These are phyloP conservation scores for Acanthamoeba royreba DNA, from an alignment of 208 protist genomes.

Conservation along the genomic window DNA sequence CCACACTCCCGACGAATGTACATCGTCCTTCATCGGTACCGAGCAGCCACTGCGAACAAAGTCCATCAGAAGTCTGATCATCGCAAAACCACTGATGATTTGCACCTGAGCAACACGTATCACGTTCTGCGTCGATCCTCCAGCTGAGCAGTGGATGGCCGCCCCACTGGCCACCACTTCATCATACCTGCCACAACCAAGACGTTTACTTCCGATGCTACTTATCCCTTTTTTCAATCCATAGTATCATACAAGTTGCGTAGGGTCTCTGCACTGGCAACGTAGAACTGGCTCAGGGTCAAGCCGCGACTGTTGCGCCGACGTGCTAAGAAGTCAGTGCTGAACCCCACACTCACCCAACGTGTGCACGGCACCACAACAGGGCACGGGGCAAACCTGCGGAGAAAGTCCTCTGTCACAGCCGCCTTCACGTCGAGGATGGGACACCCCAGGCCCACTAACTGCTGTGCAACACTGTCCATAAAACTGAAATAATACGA, in stretches of 20 bases:
- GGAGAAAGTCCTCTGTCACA: neutral
- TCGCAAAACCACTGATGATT: too few species aligned
- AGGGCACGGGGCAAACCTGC: neutral
- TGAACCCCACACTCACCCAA: too few species aligned
- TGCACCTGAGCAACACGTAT: neutral
- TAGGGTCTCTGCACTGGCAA: neutral
- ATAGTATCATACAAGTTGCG: neutral
- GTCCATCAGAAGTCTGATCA: too few species aligned
- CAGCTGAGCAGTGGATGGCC: neutral
- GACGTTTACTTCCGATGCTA: too few species aligned
- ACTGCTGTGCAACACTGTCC: neutral
- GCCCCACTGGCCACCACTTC: neutral
- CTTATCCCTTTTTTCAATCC: too few species aligned
- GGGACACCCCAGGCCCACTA: neutral
- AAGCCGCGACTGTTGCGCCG: neutral
- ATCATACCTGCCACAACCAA: neutral
- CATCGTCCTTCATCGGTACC: neutral
- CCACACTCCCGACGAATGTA: neutral
- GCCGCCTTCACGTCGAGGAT: neutral
- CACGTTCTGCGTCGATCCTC: neutral
- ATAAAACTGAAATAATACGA: too few species aligned
- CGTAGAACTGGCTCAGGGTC: neutral
- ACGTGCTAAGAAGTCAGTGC: neutral
- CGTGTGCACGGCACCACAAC: neutral
- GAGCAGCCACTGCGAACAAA: neutral